Evolutionary conservation across 352 stramenopile genomes (phyloP).

Genomic region (Pythium aquatile): DNA sequence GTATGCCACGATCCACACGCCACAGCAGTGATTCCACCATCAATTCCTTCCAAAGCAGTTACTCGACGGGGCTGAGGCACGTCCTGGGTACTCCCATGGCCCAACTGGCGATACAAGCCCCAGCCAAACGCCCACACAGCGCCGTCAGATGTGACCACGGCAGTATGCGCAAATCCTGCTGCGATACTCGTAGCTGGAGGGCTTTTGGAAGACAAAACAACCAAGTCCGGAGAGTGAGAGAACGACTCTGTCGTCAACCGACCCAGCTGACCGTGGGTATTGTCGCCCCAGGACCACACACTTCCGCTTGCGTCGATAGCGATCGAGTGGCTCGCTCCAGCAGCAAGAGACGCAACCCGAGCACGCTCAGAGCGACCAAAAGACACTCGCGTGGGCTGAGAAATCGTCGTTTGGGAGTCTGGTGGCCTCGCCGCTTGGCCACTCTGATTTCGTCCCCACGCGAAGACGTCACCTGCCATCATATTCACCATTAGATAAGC

Average conservation of each 20-base stretch:
- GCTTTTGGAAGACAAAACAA: constrained; percentile 4
- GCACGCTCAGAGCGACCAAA: constrained; percentile 22
- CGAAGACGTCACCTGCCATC: constrained; percentile 35
- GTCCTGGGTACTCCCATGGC: constrained; percentile 49
- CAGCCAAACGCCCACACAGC: constrained; percentile 69
- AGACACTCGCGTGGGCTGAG: constrained; percentile 27
- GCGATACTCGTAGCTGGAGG: constrained; percentile 16
- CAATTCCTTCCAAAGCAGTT: constrained; percentile 50
- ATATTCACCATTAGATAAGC: not conserved
- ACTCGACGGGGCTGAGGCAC: constrained; percentile 30
- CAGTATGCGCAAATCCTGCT: constrained; percentile 57
- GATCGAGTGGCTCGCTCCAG: constrained; percentile 63
- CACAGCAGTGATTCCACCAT: constrained; percentile 39
- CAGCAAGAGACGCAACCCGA: constrained; percentile 32
- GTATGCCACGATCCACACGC: constrained; percentile 79
- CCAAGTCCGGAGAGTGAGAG: not conserved
- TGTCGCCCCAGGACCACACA: constrained; percentile 70
- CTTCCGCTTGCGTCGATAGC: constrained; percentile 36
- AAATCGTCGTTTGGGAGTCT: constrained; percentile 4
- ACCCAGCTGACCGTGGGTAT: constrained; percentile 59
- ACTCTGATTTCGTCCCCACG: constrained; percentile 56
- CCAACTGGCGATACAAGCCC: constrained; percentile 79
- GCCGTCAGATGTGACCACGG: constrained; percentile 34
- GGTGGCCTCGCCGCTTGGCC: constrained; percentile 34
- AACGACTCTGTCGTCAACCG: constrained; percentile 8